A percentile compares a stretch with the other conserved stretches of the same genome.
Evolutionary conservation across 2,329 filamentous ascomycete species (phyloP).

Genomic region (Pestalotiopsis fici): DNA sequence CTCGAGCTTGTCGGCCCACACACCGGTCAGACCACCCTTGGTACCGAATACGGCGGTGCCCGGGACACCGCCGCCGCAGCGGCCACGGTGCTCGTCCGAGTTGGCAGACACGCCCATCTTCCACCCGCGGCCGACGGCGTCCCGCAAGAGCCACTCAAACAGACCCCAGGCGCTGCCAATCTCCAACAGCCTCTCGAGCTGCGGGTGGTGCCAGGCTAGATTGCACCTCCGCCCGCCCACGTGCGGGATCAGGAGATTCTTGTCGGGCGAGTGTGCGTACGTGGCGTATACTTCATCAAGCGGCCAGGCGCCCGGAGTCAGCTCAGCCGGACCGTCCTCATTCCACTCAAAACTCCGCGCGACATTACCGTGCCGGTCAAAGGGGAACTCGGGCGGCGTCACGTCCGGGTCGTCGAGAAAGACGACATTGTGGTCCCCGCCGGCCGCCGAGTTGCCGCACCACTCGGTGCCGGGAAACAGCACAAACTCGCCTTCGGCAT

Average conservation of each 20-base stretch:
- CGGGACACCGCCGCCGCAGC: conserved; percentile 35
- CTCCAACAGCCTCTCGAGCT: conserved; percentile 33
- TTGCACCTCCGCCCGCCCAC: conserved; percentile 34
- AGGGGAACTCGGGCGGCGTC: conserved; percentile 27
- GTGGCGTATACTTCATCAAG: conserved; percentile 37
- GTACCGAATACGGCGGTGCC: conserved; percentile 34
- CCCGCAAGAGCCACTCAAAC: conserved; percentile 35
- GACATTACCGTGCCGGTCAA: conserved; percentile 31
- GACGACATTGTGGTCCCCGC: conserved; percentile 35
- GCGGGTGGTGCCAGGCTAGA: conserved; percentile 28
- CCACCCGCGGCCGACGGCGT: conserved; percentile 31
- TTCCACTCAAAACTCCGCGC: conserved; percentile 38
- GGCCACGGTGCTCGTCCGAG: conserved; percentile 34
- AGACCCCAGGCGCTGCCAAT: conserved; percentile 36
- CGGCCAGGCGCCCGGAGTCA: conserved; percentile 33
- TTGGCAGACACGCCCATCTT: conserved; percentile 35
- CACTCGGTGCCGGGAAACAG: conserved; percentile 13
- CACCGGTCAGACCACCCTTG: conserved; percentile 28
- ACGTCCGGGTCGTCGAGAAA: conserved; percentile 30
- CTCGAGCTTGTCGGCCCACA: conserved; percentile 20
- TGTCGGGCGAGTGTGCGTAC: conserved; percentile 30
- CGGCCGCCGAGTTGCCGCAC: conserved; percentile 32
- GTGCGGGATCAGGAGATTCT: conserved; percentile 35
- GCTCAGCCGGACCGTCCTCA: conserved; percentile 31
- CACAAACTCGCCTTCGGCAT: conserved; percentile 9